A percentile compares a stretch with the other conserved stretches of the same genome.
Conservation (phyloP, 148 eudicot species). For the Cornus kousa region DNA sequence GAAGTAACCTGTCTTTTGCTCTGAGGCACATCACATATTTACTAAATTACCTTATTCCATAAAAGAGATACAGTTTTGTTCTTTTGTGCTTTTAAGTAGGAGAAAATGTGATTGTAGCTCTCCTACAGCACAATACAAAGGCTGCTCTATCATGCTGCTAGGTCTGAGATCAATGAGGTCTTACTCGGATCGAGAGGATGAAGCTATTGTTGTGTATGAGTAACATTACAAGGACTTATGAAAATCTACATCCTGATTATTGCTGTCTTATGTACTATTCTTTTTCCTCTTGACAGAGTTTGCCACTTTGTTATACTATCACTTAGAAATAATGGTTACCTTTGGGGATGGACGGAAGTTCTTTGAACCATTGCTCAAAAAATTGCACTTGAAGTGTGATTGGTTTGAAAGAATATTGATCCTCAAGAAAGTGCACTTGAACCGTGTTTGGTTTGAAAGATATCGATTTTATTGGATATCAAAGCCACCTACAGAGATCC, state of each 20-base stretch:
- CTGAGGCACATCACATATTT: not conserved
- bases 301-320: not conserved
- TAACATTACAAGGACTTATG: not conserved
- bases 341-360: too few relatives aligned
- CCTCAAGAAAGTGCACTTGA: too few relatives aligned
- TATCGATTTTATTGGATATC: too few relatives aligned
- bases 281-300: not conserved
- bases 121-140: too few relatives aligned
- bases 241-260: not conserved
- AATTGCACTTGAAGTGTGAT: too few relatives aligned
- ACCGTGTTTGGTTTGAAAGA: too few relatives aligned
- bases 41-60: not conserved
- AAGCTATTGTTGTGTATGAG: not conserved
- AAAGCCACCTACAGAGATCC: too few relatives aligned
- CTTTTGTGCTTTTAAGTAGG: not conserved
- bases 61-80: too few relatives aligned
- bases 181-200: not conserved
- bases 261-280: not conserved
- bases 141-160: not conserved
- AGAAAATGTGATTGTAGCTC: too few relatives aligned
- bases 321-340: not conserved
- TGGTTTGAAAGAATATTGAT: too few relatives aligned
- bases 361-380: too few relatives aligned
- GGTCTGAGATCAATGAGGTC: not conserved
- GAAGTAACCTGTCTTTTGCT: not conserved